A percentile compares a stretch with the other conserved stretches of the same genome.
These are phyloP conservation scores for Mycena galopus DNA, from an alignment of 768 basidiomycete genomes.

Conservation along the genomic window DNA sequence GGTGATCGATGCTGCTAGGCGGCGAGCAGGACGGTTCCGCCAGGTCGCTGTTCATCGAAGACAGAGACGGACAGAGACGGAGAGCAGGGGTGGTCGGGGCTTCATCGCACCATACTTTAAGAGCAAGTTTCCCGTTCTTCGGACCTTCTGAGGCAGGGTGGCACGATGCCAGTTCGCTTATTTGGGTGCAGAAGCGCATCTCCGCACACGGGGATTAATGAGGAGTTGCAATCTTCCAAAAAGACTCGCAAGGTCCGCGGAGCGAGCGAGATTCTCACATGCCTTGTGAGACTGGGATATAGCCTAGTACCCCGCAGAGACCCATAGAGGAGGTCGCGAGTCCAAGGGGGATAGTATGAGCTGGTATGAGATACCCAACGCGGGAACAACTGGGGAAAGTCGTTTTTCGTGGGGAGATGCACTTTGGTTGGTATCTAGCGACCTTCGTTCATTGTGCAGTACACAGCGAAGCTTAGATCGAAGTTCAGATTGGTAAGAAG, in stretches of 20 bases:
- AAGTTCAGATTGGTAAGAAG: too few species aligned
- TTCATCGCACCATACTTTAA: conserved; percentile 13
- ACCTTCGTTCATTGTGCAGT: too few species aligned
- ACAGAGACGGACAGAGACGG: too few species aligned
- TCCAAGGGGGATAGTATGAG: neutral
- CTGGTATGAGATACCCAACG: too few species aligned
- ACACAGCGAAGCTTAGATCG: too few species aligned
- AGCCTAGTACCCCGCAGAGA: neutral
- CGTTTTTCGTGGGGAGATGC: too few species aligned
- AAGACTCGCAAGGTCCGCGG: neutral
- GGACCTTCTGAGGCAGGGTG: conserved; percentile 16
- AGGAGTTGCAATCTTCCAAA: neutral
- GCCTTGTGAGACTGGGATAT: neutral
- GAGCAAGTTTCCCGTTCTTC: neutral
- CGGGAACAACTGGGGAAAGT: too few species aligned
- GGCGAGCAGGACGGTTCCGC: neutral
- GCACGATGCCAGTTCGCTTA: neutral
- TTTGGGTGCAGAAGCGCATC: neutral
- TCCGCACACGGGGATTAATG: conserved; percentile 7
- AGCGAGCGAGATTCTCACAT: neutral
- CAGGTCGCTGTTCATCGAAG: conserved; percentile 9
- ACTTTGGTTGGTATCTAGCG: too few species aligned
- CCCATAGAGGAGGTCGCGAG: neutral
- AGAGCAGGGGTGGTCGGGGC: neutral
- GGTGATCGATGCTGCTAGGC: conserved; percentile 6